Evolutionary conservation across 768 basidiomycete species (phyloP).

Genomic region (Kwoniella dendrophila): DNA sequence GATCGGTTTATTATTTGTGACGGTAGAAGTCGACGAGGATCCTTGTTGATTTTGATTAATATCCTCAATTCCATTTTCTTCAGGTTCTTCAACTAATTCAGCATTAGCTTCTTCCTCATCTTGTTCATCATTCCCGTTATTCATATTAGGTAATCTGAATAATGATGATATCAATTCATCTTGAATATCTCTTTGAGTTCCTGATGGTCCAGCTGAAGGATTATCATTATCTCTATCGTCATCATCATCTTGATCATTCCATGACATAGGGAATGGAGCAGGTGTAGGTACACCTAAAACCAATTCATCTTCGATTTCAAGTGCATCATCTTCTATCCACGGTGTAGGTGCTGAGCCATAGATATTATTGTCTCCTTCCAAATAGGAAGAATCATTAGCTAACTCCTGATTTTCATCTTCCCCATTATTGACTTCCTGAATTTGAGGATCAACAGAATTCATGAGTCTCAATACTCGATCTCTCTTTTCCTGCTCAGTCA

Average conservation of each 20-base stretch:
- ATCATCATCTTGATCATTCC: background rate
- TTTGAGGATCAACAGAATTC: background rate
- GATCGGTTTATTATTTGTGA: background rate
- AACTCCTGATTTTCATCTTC: background rate
- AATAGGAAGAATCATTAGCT: too few relatives aligned
- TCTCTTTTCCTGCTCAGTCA: slow-evolving; percentile 7
- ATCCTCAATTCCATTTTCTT: background rate
- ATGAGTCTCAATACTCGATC: background rate
- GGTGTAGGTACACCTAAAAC: slow-evolving; percentile 4
- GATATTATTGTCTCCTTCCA: background rate
- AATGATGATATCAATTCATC: background rate
- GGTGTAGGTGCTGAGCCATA: slow-evolving; percentile 1
- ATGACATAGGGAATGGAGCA: slow-evolving; percentile 5
- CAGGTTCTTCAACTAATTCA: background rate
- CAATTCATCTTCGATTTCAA: slow-evolving; percentile 9
- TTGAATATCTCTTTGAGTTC: background rate
- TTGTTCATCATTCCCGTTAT: background rate
- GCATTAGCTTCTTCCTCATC: background rate
- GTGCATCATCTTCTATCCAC: slow-evolving; percentile 4
- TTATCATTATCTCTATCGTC: background rate
- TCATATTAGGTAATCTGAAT: background rate
- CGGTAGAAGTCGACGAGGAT: background rate
- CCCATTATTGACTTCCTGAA: background rate
- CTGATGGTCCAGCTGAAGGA: background rate
- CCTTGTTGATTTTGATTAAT: background rate